A percentile compares a stretch with the other conserved stretches of the same genome.
Evolutionary conservation across 345 rosid species (phyloP).

Genomic region (Iberis pinnata): DNA sequence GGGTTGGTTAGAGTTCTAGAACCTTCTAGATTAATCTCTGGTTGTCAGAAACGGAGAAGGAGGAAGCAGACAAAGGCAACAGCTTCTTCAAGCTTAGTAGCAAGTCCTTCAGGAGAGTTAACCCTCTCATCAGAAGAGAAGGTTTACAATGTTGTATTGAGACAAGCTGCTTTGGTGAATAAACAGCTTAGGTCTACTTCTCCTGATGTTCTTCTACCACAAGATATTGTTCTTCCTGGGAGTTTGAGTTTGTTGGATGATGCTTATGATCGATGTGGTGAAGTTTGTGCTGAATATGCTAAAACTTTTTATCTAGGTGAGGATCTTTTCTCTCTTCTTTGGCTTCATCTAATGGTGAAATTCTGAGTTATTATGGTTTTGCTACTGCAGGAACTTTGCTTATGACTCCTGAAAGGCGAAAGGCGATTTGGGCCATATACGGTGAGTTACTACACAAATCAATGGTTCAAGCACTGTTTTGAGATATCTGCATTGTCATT

Average conservation of each 20-base stretch:
- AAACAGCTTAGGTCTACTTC: conserved; percentile 38
- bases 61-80: conserved; percentile 21
- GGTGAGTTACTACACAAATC: conserved; percentile 33
- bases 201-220: conserved; percentile 43
- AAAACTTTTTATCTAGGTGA: conserved; percentile 72
- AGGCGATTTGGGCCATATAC: conserved; percentile 76
- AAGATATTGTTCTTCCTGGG: conserved; percentile 46
- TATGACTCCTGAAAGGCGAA: conserved; percentile 65
- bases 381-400: conserved; percentile 53
- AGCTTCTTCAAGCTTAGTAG: conserved; percentile 39
- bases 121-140: conserved; percentile 66
- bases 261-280: conserved; percentile 73
- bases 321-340: conserved; percentile 20
- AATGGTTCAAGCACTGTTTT: neutral
- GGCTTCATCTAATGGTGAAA: conserved; percentile 5
- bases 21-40: conserved; percentile 21
- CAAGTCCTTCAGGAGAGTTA: conserved; percentile 53
- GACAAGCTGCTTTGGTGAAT: conserved; percentile 76
- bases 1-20: conserved; percentile 26
- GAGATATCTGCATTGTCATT: neutral
- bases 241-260: conserved; percentile 52
- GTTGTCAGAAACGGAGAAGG: conserved; percentile 13
- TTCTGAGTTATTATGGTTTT: conserved; percentile 12
- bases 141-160: conserved; percentile 68
- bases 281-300: conserved; percentile 81